Evolutionary conservation across 2,329 filamentous ascomycete species (phyloP), one percentile per base, ranked within the genome.

Genomic region (Alternaria sp.): DNA sequence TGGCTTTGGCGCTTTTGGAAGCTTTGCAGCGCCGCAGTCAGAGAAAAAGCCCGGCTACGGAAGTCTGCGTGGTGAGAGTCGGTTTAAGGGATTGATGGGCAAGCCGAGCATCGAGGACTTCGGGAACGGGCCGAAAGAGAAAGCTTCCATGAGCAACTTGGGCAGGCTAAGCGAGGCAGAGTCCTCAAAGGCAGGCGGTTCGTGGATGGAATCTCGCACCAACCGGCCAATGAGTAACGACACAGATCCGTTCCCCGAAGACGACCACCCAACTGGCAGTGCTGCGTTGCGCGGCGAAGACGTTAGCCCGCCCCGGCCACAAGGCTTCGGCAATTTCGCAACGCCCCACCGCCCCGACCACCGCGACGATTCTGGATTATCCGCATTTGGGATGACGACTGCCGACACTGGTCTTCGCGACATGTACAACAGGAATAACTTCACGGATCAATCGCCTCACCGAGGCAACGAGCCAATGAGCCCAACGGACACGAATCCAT

Each of bases 401-500:
- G 86, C 87, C 69, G 85, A 85, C 32, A 80, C 85, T 83, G 75
- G 88, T 77, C 79, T 88, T 67, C 85, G 86, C 47, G 86, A 89
- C 68, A 79, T 87, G 67, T 82, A 87, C 73, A 83, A 86, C 54
- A 84, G 89, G 52, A 85, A 88, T 40, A 86, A 88, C 58, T 83
- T 85, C 52, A 80, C 86, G 79, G 85, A 88, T 66, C 85, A 86
- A 46, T 86, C 85, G 15, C 86, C 86, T 11, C 81, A 84, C 44
- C 80, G 81, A 59, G 74, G 71, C n/a, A 85, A 90, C 68, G 92
- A 93, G 62, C 91, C 92, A 0, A 88, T 93, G 75, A 98, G 95
- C 77, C 96, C 96, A 11, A 96, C 94, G 0, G 93, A 97, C 74
- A 98, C 96, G 4, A 99, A 99, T 76, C 96, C 96, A 2, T 99